phyloP scores from a whole-genome alignment of 1,139 yeast species.

The Kodamaea anthophila region DNA sequence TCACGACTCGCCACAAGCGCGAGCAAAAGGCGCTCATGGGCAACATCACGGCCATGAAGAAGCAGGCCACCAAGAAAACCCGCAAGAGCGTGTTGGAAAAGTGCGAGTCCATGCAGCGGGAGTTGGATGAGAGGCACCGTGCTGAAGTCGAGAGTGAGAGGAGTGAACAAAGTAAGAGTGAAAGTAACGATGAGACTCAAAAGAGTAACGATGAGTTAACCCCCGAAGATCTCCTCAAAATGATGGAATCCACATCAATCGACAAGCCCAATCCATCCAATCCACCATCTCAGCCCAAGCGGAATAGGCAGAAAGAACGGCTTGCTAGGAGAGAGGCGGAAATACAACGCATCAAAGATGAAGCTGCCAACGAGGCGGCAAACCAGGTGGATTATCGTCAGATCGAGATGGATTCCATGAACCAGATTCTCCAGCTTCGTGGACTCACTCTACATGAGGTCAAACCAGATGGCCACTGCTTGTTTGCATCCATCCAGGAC shows the following conservation, averaged over 20 bases:
- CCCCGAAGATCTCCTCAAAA: background rate
- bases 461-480: conserved; percentile 89
- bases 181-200: conserved; percentile 4
- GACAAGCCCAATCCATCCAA: background rate
- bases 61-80: conserved; percentile 77
- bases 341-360: conserved; percentile 51
- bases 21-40: conserved; percentile 64
- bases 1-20: conserved; percentile 59
- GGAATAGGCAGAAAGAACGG: conserved; percentile 83
- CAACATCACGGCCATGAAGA: conserved; percentile 66
- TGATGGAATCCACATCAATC: background rate
- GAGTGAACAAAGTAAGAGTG: no score
- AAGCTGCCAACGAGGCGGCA: conserved; percentile 69
- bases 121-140: conserved; percentile 47
- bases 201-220: conserved; percentile 6
- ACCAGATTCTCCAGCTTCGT: conserved; percentile 41
- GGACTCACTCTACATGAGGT: conserved; percentile 57
- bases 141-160: conserved; percentile 36
- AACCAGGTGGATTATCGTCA: conserved; percentile 59
- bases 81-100: conserved; percentile 51
- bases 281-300: conserved; percentile 18
- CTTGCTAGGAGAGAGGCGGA: conserved; percentile 72
- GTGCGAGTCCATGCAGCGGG: conserved; percentile 55
- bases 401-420: conserved; percentile 64
- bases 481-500: conserved; percentile 80